Conservation (phyloP, 1,139 yeast genomes). For the Entelexis sorbosivorans region DNA sequence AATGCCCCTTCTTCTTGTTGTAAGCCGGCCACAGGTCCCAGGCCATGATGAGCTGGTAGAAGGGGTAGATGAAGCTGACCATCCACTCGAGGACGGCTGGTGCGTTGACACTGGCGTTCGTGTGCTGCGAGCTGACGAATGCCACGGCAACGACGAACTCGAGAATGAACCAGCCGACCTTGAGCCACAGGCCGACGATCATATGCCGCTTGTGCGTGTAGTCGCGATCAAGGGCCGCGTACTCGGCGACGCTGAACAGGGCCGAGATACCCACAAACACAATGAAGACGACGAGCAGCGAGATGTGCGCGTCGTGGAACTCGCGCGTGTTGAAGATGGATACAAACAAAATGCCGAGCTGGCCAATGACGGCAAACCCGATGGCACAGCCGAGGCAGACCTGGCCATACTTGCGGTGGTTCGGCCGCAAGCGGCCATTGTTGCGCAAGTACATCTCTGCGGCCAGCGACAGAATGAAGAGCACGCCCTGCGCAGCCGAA, state of each 20-base stretch:
- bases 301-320: constrained; percentile 50
- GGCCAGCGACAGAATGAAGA: constrained; percentile 52
- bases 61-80: constrained; percentile 70
- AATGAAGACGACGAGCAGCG: constrained; percentile 67
- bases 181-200: constrained; percentile 38
- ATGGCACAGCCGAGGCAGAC: constrained; percentile 37
- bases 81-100: constrained; percentile 75
- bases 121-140: constrained; percentile 46
- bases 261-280: constrained; percentile 56
- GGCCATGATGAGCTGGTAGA: constrained; percentile 52
- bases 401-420: constrained; percentile 30
- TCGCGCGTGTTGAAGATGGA: constrained; percentile 59
- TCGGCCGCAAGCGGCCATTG: constrained; percentile 45
- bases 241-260: constrained; percentile 48
- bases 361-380: constrained; percentile 47
- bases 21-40: constrained; percentile 64
- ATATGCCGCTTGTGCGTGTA: constrained; percentile 33
- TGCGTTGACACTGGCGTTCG: constrained; percentile 34
- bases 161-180: constrained; percentile 52
- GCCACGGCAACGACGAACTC: constrained; percentile 62
- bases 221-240: constrained; percentile 49
- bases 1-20: constrained; percentile 23
- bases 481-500: constrained; percentile 65
- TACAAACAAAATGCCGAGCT: constrained; percentile 64
- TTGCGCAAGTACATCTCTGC: constrained; percentile 48